Evolutionary conservation across 2,329 filamentous ascomycete species (phyloP).

Genomic region (Alternaria sp.): DNA sequence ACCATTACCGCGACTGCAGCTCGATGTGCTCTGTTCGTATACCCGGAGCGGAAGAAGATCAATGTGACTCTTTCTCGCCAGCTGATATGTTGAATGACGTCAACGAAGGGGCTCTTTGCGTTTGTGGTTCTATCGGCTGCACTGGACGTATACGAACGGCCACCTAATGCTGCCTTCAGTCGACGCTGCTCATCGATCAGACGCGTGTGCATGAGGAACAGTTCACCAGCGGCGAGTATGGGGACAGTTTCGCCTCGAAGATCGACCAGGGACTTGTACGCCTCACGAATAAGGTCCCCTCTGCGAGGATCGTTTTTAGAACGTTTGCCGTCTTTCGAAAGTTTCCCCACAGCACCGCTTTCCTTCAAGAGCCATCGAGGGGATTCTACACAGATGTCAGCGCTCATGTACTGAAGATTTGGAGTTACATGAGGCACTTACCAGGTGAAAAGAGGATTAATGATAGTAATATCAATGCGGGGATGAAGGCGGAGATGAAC

Average conservation of each 20-base stretch:
- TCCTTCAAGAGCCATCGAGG: neutral
- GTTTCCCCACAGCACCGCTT: neutral
- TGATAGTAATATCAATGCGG: neutral
- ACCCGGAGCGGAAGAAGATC: neutral
- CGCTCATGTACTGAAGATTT: neutral
- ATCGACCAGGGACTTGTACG: neutral
- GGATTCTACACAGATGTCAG: neutral
- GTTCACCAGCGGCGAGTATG: neutral
- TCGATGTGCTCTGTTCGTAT: neutral
- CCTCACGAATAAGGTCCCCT: neutral
- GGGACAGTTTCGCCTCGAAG: neutral
- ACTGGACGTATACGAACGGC: neutral
- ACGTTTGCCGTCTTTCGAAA: too few species aligned
- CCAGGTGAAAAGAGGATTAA: neutral
- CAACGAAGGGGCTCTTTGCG: too few species aligned
- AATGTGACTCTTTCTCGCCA: neutral
- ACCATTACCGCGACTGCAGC: neutral
- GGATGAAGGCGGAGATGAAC: neutral
- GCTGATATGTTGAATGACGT: neutral
- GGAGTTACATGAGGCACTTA: neutral
- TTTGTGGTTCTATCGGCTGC: too few species aligned
- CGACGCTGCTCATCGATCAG: neutral
- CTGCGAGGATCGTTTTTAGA: neutral
- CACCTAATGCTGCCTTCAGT: neutral
- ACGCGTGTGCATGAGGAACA: neutral